Percentiles rank a stretch among this genome's conserved stretches.
These are phyloP conservation scores for Pyrenochaeta sp. DNA, from an alignment of 2,329 filamentous ascomycete genomes.

Conservation along the genomic window DNA sequence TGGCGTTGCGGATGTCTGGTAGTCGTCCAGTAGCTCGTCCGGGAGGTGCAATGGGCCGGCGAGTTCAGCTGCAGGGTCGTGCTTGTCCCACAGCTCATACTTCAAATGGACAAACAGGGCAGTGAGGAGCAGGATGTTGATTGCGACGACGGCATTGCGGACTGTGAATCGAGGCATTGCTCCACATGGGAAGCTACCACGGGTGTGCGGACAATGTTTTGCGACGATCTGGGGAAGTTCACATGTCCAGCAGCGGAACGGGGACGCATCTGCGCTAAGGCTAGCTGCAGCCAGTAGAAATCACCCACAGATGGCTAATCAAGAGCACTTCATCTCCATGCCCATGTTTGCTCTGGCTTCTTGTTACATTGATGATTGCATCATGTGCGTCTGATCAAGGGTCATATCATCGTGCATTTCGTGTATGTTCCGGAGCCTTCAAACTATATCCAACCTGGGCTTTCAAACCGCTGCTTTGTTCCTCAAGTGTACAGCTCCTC, in stretches of 20 bases:
- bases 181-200: slow-evolving; percentile 6
- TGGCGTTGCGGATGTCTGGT: slow-evolving; percentile 10
- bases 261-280: not conserved
- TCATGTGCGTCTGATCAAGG: not conserved
- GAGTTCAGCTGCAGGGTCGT: slow-evolving; percentile 12
- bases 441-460: not conserved
- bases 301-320: slow-evolving; percentile 1
- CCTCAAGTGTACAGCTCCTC: slow-evolving; percentile 58
- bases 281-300: slow-evolving; percentile 5
- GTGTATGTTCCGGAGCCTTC: not conserved
- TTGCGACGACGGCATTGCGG: slow-evolving; percentile 33
- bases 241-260: not conserved
- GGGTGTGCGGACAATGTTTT: slow-evolving; percentile 8
- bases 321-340: not conserved
- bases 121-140: slow-evolving; percentile 35
- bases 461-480: not conserved
- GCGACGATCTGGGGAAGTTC: not conserved
- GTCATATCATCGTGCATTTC: not conserved
- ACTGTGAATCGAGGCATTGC: slow-evolving; percentile 43
- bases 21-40: slow-evolving; percentile 24
- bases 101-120: slow-evolving; percentile 42
- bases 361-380: not conserved
- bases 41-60: slow-evolving; percentile 19
- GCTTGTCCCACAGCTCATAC: slow-evolving; percentile 35
- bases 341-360: not conserved